Conservation (phyloP, 495 filamentous ascomycete genomes). For the Aspergillus homomorphus region DNA sequence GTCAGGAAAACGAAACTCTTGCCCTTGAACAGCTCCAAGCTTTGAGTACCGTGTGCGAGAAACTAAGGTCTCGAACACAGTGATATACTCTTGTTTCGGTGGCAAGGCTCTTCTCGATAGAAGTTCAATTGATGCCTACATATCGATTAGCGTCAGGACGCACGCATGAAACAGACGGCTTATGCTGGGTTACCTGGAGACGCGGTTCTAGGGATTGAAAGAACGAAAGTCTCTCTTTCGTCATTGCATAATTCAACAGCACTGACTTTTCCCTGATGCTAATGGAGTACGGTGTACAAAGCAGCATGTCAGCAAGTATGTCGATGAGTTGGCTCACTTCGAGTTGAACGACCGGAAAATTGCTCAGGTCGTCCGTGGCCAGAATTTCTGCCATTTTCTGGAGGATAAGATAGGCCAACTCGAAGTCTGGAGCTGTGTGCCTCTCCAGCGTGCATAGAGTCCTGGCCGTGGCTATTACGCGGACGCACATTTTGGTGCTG, state of each 20-base stretch:
- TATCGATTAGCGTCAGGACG: slow-evolving; percentile 19
- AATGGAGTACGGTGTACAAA: slow-evolving; percentile 8
- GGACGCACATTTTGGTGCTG: slow-evolving; percentile 21
- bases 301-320: slow-evolving; percentile 12
- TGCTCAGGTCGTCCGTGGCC: slow-evolving; percentile 15
- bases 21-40: slow-evolving; percentile 4
- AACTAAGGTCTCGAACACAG: not conserved
- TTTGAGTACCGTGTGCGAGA: not conserved
- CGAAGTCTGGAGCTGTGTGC: slow-evolving; percentile 23
- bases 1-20: slow-evolving; percentile 9
- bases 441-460: slow-evolving; percentile 16
- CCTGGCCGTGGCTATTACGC: slow-evolving; percentile 25
- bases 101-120: slow-evolving; percentile 1
- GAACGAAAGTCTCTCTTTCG: slow-evolving; percentile 6
- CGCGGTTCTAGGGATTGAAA: slow-evolving; percentile 20
- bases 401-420: slow-evolving; percentile 26
- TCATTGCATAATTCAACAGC: slow-evolving; percentile 24
- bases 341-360: slow-evolving; percentile 25
- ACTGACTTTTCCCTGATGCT: slow-evolving; percentile 18
- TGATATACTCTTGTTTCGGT: not conserved
- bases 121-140: slow-evolving; percentile 23
- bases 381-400: slow-evolving; percentile 33
- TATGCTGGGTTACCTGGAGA: slow-evolving; percentile 28
- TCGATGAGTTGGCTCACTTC: slow-evolving; percentile 30
- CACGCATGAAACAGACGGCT: not conserved